A percentile compares a stretch with the other conserved stretches of the same genome.
Conservation (phyloP, 768 basidiomycete species). For the Termitomyces sp. region DNA sequence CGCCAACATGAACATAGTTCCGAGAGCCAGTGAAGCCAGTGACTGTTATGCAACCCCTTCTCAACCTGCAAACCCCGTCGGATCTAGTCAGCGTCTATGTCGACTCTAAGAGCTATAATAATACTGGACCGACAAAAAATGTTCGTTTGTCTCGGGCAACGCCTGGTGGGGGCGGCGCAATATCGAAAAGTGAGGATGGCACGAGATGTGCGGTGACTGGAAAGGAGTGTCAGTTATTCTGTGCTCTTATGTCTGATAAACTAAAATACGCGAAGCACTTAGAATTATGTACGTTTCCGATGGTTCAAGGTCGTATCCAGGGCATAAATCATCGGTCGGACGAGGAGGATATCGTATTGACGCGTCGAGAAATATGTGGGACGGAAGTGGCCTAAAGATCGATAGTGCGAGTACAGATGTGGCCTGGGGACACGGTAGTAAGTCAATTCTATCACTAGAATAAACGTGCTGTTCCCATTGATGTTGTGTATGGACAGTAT, state of each 20-base stretch:
- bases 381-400: slow-evolving; percentile 71
- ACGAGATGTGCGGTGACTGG: slow-evolving; percentile 68
- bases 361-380: slow-evolving; percentile 74
- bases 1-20: too few species aligned
- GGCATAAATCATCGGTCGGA: slow-evolving; percentile 52
- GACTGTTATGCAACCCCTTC: slow-evolving; percentile 9
- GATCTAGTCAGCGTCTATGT: slow-evolving; percentile 22
- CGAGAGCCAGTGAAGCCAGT: too few species aligned
- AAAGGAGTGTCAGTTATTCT: slow-evolving; percentile 56
- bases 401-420: slow-evolving; percentile 79
- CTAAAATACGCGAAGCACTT: slow-evolving; percentile 39
- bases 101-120: slow-evolving; percentile 38
- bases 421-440: slow-evolving; percentile 73
- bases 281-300: slow-evolving; percentile 58
- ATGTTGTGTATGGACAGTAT: slow-evolving; percentile 37
- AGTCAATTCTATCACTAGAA: slow-evolving; percentile 20
- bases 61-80: background rate
- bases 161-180: slow-evolving; percentile 58
- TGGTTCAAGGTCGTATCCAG: slow-evolving; percentile 35
- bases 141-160: slow-evolving; percentile 62
- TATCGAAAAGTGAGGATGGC: slow-evolving; percentile 68
- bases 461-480: background rate
- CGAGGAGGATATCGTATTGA: slow-evolving; percentile 68
- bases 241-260: background rate
- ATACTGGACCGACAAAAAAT: slow-evolving; percentile 41